Base-by-base conservation (phyloP, 139 green algal species). In the Tetradesmus lagerheimii region DNA sequence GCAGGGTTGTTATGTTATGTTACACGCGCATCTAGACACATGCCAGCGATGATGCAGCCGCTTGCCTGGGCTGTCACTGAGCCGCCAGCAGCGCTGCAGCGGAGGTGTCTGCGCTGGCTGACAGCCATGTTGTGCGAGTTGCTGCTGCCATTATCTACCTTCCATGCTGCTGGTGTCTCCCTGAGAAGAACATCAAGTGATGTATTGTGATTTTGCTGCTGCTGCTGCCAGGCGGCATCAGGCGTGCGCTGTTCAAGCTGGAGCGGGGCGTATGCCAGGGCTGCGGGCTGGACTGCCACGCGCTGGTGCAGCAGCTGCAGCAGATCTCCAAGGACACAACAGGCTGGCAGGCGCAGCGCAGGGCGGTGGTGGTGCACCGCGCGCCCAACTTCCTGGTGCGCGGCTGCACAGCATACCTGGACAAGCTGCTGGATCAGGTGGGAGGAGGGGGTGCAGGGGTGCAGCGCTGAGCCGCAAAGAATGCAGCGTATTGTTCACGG, bases 241-340 rank as follows among this genome's bases (percentile, higher is more conserved):
- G 96, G 18, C 92, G 95, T 0, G 92, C 92, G 18, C 88, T 98
- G 80, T 95, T 95, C 50, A 88, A 88, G 45, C 92, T 97, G 37
- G 96, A 98, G 93, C 89, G 94, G 1, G 96, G 96, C 57, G 91
- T 97, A 41, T 98, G 96, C 82, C 64, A 90, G 38, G 80, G 84
- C 53, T 98, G 96, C 90, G 37, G 85, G 0, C 87, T 97, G 25
- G 95, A 98, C 93, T 97, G 95, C 90, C 89, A 93, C 57, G 89
- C 75, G 0, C 91, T 98, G 88, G 93, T 97, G 66, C 79, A 84
- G 27, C 90, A 94, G 87, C 93, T 98, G 92, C 96, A 97, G 93
- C 47, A 79, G 11, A 91, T 96, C 31, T 92, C 94, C 86, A 90
- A 91, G 80, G 94, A 92, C 35, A 85, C 39, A 16, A 57, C 83